Evolutionary conservation across 2,329 filamentous ascomycete genomes (phyloP).

Genomic region (Elsinoe batatas): DNA sequence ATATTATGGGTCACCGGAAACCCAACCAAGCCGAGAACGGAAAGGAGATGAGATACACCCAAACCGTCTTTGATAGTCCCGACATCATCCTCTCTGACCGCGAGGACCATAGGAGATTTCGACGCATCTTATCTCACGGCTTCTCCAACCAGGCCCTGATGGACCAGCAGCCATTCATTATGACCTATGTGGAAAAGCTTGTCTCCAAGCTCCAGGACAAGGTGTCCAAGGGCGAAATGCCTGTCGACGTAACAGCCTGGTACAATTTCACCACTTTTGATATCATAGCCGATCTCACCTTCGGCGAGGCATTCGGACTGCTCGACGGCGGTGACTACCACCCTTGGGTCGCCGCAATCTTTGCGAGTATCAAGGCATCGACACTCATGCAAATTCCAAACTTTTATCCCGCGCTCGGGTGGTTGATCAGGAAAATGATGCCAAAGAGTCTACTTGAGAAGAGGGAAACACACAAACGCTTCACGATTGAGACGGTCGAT

Average conservation of each 20-base stretch:
- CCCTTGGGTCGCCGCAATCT: constrained; percentile 2
- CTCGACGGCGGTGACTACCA: constrained; percentile 19
- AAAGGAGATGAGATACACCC: not conserved
- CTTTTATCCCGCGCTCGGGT: not conserved
- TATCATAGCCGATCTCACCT: constrained; percentile 24
- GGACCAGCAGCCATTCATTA: constrained; percentile 23
- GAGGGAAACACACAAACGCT: not conserved
- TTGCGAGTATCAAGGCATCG: not conserved
- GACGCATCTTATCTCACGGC: constrained; percentile 3
- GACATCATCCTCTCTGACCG: constrained; percentile 2
- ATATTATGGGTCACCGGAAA: constrained; percentile 23
- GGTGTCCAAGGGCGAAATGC: constrained; percentile 12
- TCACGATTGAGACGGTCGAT: not conserved
- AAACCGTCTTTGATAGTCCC: not conserved
- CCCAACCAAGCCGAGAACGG: not conserved
- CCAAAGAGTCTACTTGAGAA: not conserved
- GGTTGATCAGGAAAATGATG: not conserved
- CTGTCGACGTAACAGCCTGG: constrained; percentile 23
- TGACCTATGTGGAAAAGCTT: constrained; percentile 21
- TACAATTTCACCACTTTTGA: constrained; percentile 25
- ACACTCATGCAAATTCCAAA: not conserved
- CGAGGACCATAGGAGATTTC: constrained; percentile 4
- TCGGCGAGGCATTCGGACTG: constrained; percentile 23
- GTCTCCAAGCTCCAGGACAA: constrained; percentile 19
- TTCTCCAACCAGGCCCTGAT: constrained; percentile 2